These are phyloP conservation scores for Botrytis tulipae DNA, from an alignment of 2,329 filamentous ascomycete genomes.

Conservation along the genomic window DNA sequence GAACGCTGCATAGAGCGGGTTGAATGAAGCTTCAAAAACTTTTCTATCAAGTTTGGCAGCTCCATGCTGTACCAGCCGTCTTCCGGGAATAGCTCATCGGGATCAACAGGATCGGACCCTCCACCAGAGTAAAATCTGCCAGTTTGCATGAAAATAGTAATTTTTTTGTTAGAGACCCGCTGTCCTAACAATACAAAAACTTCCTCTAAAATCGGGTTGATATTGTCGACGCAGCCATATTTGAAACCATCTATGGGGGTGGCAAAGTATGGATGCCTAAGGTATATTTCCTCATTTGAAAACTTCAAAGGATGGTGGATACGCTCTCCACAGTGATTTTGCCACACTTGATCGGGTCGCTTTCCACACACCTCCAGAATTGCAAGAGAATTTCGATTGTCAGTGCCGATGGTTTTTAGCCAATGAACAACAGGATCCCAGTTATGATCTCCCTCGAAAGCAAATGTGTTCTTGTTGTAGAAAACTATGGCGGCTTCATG, in stretches of 20 bases:
- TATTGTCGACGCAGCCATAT: neutral
- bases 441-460: neutral
- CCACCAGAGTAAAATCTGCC: neutral
- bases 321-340: neutral
- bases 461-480: neutral
- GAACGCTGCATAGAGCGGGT: neutral
- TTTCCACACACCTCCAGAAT: neutral
- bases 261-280: neutral
- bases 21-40: neutral
- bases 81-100: neutral
- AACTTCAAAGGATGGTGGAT: fast-evolving
- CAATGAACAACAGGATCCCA: neutral
- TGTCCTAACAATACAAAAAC: neutral
- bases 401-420: neutral
- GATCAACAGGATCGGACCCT: neutral
- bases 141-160: neutral
- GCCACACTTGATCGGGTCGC: neutral
- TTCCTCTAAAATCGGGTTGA: neutral
- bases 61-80: neutral
- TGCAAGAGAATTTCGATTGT: neutral
- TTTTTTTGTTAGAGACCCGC: neutral
- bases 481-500: neutral
- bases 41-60: neutral
- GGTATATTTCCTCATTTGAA: neutral
- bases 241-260: neutral